Base-by-base conservation (phyloP, 139 green algal genomes). In the Asterochloris sp. region DNA sequence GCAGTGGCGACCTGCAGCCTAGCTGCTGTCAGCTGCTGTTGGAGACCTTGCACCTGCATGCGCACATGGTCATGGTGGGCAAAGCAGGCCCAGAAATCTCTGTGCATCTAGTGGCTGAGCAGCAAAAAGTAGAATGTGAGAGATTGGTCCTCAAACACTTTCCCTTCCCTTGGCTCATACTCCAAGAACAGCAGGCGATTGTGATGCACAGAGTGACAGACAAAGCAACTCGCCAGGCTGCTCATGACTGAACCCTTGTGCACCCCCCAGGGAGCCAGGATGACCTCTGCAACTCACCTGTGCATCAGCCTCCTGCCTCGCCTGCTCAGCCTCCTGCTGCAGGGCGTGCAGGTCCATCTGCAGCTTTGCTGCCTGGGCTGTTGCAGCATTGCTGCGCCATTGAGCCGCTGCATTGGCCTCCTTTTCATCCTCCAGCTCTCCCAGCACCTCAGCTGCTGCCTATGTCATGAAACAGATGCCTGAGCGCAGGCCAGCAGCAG, bases 381-480 rank as follows among this genome's bases (percentile, higher is more conserved):
- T 11, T 38, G 76, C 60, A 69, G 76, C 76, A 80, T 62, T 19
- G 67, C 21, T 69, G 24, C 60, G 47, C 68, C 76, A 23, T 62
- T 69, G 60, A 54, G 38, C 38, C 38, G 54, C 60, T 80, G 76
- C 14, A 10, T 21, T 29, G 8, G 24, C 76, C 76, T 80, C 76
- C 60, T 80, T 80, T 47, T 61, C 76, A 26, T 80, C 76, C 54
- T 80, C 76, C 11, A 80, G 76, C 60, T 80, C 76, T 12, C 76
- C 76, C 13, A 69, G 23, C 61, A 80, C 76, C 23, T 80, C 76
- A 69, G 76, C 76, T 80, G 76, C 76, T n/a, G 60, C 76, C 76
- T 80, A 47, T 27, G 13, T 14, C 16, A 63, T 28, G 6, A 14
- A 0, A 14, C 12, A 14, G 1, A 24, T 24, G n/a, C 19, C n/a